These are phyloP conservation scores for Triticum dicoccoides DNA, from an alignment of 176 grass and related monocot species.

Conservation along the genomic window DNA sequence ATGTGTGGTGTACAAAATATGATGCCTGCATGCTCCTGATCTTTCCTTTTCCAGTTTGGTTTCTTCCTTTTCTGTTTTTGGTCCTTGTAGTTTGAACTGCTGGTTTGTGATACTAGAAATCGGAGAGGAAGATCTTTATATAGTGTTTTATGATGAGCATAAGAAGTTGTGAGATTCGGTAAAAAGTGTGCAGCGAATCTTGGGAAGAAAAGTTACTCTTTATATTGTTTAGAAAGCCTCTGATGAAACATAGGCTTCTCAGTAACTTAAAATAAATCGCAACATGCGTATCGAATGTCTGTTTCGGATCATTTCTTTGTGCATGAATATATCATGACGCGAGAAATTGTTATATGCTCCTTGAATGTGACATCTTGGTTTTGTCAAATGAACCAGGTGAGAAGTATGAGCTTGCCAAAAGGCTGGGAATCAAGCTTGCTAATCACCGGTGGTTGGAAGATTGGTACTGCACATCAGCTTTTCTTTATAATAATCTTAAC, in stretches of 20 bases:
- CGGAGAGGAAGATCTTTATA: neutral
- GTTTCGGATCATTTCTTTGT: neutral
- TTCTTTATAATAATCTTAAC: slow-evolving; percentile 14
- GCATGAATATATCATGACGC: neutral
- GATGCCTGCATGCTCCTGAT: neutral
- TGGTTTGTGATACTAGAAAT: neutral
- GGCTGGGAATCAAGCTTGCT: slow-evolving; percentile 70
- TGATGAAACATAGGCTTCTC: neutral
- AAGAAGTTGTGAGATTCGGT: neutral
- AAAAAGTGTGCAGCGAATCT: neutral
- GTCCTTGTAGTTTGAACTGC: neutral
- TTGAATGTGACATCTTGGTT: slow-evolving; percentile 20
- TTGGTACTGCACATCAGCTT: slow-evolving; percentile 50
- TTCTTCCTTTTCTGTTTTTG: neutral
- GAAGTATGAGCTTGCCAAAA: slow-evolving; percentile 84
- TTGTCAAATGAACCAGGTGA: slow-evolving; percentile 51
- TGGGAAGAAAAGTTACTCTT: neutral
- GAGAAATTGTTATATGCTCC: neutral
- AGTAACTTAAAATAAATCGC: neutral
- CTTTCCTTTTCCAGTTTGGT: neutral
- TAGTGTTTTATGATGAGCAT: neutral
- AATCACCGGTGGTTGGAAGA: slow-evolving; percentile 89
- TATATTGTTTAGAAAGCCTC: neutral
- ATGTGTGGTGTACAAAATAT: neutral
- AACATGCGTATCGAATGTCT: neutral